These are phyloP conservation scores for Parathielavia hyrcaniae DNA, from an alignment of 495 filamentous ascomycete species.

Conservation along the genomic window DNA sequence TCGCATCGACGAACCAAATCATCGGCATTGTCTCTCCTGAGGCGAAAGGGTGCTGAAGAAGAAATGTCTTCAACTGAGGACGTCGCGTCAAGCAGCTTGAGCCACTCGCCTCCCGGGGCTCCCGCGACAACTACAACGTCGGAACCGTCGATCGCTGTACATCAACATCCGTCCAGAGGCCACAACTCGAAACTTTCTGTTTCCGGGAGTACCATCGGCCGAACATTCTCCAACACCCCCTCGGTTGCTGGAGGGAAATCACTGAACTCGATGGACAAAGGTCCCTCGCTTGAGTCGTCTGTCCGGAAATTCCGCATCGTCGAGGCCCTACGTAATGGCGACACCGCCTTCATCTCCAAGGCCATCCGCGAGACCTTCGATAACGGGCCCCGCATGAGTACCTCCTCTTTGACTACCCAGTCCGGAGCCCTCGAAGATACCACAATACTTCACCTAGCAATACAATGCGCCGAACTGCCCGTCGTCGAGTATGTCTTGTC, in stretches of 20 bases:
- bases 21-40: conserved; percentile 44
- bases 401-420: conserved; percentile 46
- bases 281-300: conserved; percentile 78
- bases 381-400: conserved; percentile 45
- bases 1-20: conserved; percentile 51
- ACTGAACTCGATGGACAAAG: conserved; percentile 33
- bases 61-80: conserved; percentile 41
- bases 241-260: conserved; percentile 29
- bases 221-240: conserved; percentile 32
- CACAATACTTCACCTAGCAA: conserved; percentile 82
- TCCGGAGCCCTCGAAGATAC: conserved; percentile 62
- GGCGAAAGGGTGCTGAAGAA: conserved; percentile 43
- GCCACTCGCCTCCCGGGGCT: conserved; percentile 31
- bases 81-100: conserved; percentile 18
- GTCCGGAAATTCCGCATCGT: conserved; percentile 91
- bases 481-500: conserved; percentile 94
- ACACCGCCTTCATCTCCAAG: conserved; percentile 82
- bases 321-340: conserved; percentile 81
- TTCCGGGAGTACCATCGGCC: conserved; percentile 31
- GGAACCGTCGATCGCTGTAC: conserved; percentile 31
- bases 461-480: conserved; percentile 93
- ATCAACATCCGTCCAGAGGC: conserved; percentile 32
- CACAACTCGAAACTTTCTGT: conserved; percentile 42
- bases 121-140: conserved; percentile 32
- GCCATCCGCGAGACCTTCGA: conserved; percentile 67